Base-by-base conservation (phyloP, 2,329 filamentous ascomycete genomes). In the Talaromyces islandicus region DNA sequence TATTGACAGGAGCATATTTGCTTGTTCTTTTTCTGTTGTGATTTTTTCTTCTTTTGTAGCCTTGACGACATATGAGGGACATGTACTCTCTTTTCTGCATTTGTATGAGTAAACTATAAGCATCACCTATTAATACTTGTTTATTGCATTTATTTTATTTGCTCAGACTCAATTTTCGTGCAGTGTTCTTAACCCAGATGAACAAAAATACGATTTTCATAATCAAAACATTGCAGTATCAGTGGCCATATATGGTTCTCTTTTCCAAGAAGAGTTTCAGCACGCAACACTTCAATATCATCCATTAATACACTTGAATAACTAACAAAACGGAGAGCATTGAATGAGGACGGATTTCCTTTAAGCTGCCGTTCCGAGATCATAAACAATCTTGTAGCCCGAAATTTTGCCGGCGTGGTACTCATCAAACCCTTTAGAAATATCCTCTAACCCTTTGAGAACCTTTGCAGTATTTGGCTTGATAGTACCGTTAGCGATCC, bases 391-490 rank as follows among this genome's bases (percentile, higher is more conserved):
- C 64, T 78, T 78, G 63, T 66, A 66, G 12, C 73, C 75, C 60
- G 69, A 72, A 4, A 77, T 73, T 10, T 57, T 57, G 38, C 75
- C 75, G 46, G 65, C 67, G 64, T 70, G 73, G 61, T 70, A 65
- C 63, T 66, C 70, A 59, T 76, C 73, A 4, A 76, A 62, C 21
- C 70, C 75, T 10, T 68, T 66, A 52, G 76, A 72, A 35, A 77
- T 67, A 17, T 63, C 67, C 24, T 72, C 67, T 29, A 77, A 59
- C 19, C 75, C 75, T 59, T 73, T 70, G 1, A 73, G 71, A 24
- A 77, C 64, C 7, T 77, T 67, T 43, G 72, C 48, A 7, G 74
- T 65, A 61, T 65, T 59, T 27, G 66, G 56, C 60, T 67, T 68
- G 53, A 72, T 65, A 24, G 57, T 63, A 3, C 74, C 73, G 6